Base-by-base conservation (phyloP, 2,329 filamentous ascomycete genomes). In the Fusarium musae region DNA sequence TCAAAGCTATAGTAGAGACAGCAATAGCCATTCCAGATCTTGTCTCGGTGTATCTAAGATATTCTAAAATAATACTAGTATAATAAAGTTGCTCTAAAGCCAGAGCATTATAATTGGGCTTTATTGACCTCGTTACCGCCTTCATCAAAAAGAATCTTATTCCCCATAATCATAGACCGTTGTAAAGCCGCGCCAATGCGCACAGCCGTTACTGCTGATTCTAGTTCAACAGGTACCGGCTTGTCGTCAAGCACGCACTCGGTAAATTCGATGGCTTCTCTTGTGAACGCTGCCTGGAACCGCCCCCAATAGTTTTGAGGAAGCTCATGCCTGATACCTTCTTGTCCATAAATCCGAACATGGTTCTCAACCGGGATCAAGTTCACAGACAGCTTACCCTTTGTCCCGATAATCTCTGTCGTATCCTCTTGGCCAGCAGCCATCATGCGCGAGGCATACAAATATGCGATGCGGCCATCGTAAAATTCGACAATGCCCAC, bases 371-470 rank as follows among this genome's bases (percentile, higher is more conserved):
- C 82, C 5, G 90, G 90, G 66, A 89, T 28, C 28, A 68, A 5
- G 75, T 92, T 92, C 69, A 93, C 84, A 2, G 85, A 82, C 10
- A 93, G 77, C 79, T 92, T 92, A 44, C 91, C 90, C 73, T 87
- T 85, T 3, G 91, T 93, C 17, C 90, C 91, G 61, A 92, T 90
- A 70, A 93, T 87, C 81, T 92, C 90, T 0, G 90, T 91, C 66
- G 86, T 88, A 78, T 93, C 91, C 69, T 92, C 88, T 79, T 93
- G 90, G 1, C 91, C 91, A 0, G 88, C 87, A 0, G 90, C 88
- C 87, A 92, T 93, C 88, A 92, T 93, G 19, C 90, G 85, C 15
- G 85, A 88, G 46, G 84, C 86, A 79, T 90, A 93, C 68, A 92
- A 87, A 78, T 92, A 90, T 4, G 90, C 90, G 50, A 93, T 89